Conservation (phyloP, 495 filamentous ascomycete genomes). For the Diplogelasinospora grovesii region DNA sequence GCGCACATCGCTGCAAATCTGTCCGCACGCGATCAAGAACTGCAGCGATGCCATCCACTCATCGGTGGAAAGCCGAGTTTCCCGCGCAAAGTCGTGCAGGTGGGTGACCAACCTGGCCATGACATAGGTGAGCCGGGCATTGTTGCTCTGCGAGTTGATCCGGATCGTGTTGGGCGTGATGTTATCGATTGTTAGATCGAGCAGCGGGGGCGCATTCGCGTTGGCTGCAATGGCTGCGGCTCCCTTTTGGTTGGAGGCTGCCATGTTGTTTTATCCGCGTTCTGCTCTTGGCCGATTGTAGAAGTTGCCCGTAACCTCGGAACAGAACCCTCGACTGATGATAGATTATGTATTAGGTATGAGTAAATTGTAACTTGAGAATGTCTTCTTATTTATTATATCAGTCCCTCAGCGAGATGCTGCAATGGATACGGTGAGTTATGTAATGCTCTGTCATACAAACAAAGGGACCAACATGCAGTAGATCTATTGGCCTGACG, state of each 20-base stretch:
- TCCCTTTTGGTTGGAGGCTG: conserved; percentile 8
- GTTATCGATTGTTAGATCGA: conserved; percentile 73
- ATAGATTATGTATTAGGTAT: too few species aligned
- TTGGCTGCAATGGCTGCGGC: not conserved
- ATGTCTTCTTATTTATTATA: too few species aligned
- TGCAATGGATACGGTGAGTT: too few species aligned
- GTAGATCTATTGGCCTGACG: too few species aligned
- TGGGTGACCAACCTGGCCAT: conserved; percentile 69
- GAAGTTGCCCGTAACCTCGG: too few species aligned
- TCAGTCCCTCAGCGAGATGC: too few species aligned
- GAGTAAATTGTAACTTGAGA: too few species aligned
- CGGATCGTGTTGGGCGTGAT: conserved; percentile 71
- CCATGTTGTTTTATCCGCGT: conserved; percentile 4
- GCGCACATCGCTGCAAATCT: conserved; percentile 65
- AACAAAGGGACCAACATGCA: too few species aligned
- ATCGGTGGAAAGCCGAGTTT: conserved; percentile 67
- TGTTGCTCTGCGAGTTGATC: conserved; percentile 64
- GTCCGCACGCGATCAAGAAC: conserved; percentile 67
- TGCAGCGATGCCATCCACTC: conserved; percentile 73
- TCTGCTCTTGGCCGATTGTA: not conserved
- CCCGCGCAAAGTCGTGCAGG: conserved; percentile 76
- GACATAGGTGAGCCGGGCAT: conserved; percentile 63
- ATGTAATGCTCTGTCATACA: too few species aligned
- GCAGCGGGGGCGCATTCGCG: conserved; percentile 37
- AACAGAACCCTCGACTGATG: too few species aligned